A percentile compares a stretch with the other conserved stretches of the same genome.
phyloP scores from a whole-genome alignment of 2,329 filamentous ascomycete genomes.

The Fusarium abutilonis region DNA sequence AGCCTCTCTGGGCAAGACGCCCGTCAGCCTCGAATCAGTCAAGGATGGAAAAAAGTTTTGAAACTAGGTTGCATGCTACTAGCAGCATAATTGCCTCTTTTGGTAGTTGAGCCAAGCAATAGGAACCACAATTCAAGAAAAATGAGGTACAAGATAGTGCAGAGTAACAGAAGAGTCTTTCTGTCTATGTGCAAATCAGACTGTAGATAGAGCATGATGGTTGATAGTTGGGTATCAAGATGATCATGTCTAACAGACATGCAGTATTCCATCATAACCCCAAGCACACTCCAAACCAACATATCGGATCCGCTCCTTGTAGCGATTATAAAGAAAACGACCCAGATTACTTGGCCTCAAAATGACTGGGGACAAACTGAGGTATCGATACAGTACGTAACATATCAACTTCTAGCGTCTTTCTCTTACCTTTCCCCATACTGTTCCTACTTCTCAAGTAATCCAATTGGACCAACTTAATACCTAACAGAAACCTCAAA shows the following conservation, averaged over 20 bases:
- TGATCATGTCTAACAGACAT: too few species aligned
- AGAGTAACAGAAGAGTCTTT: too few species aligned
- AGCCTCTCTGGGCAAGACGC: conserved; percentile 22
- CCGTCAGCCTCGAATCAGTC: conserved; percentile 39
- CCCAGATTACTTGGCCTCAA: conserved; percentile 29
- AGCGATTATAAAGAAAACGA: conserved; percentile 24
- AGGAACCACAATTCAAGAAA: not conserved
- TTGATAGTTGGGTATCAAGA: too few species aligned
- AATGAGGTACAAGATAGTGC: too few species aligned
- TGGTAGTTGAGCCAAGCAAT: conserved; percentile 19
- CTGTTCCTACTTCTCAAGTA: not conserved
- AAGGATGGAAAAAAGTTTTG: conserved; percentile 9
- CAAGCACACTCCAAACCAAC: conserved; percentile 4
- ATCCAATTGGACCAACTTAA: conserved; percentile 31
- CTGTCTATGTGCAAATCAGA: too few species aligned
- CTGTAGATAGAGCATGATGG: too few species aligned
- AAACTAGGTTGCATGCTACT: conserved; percentile 22
- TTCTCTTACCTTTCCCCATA: conserved; percentile 11
- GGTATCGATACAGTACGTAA: conserved; percentile 37
- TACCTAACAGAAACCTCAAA: conserved; percentile 24
- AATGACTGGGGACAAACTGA: conserved; percentile 3
- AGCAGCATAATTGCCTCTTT: conserved; percentile 25
- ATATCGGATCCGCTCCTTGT: conserved; percentile 20
- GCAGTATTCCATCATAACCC: not conserved
- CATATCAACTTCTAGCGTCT: conserved; percentile 36